phyloP scores from a whole-genome alignment of 164 flowering plant genomes.

The Tetracentron sinense region DNA sequence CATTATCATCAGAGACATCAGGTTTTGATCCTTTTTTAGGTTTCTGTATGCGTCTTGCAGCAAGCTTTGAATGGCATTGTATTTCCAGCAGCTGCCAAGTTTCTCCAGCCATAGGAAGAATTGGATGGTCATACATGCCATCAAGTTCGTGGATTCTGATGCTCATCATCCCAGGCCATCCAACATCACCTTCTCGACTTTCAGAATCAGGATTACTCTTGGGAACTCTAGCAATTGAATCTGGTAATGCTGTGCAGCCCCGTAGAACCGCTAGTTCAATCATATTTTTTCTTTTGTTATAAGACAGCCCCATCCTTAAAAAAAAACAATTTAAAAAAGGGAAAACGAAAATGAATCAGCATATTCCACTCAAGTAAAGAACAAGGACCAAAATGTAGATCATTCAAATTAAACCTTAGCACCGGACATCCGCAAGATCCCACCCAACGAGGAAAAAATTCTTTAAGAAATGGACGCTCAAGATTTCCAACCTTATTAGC shows the following conservation, averaged over 20 bases:
- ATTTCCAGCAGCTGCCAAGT: slow-evolving; percentile 84
- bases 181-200: slow-evolving; percentile 62
- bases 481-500: slow-evolving; percentile 95
- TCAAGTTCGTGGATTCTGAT: slow-evolving; percentile 91
- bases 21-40: slow-evolving; percentile 81
- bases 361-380: background rate
- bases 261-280: slow-evolving; percentile 80
- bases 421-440: slow-evolving; percentile 88
- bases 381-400: slow-evolving; percentile 3
- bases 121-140: slow-evolving; percentile 95
- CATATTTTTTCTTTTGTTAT: slow-evolving; percentile 88
- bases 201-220: slow-evolving; percentile 53
- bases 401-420: slow-evolving; percentile 49
- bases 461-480: slow-evolving; percentile 98
- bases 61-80: slow-evolving; percentile 84
- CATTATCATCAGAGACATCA: slow-evolving; percentile 96
- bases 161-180: slow-evolving; percentile 99
- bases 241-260: slow-evolving; percentile 66
- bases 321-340: background rate
- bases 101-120: slow-evolving; percentile 91
- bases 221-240: slow-evolving; percentile 27
- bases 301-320: slow-evolving; percentile 85
- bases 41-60: slow-evolving; percentile 75
- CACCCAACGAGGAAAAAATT: slow-evolving; percentile 96
- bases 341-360: slow-evolving; percentile 2